phyloP scores from a whole-genome alignment of 2,329 filamentous ascomycete genomes.

The Zymoseptoria passerinii region DNA sequence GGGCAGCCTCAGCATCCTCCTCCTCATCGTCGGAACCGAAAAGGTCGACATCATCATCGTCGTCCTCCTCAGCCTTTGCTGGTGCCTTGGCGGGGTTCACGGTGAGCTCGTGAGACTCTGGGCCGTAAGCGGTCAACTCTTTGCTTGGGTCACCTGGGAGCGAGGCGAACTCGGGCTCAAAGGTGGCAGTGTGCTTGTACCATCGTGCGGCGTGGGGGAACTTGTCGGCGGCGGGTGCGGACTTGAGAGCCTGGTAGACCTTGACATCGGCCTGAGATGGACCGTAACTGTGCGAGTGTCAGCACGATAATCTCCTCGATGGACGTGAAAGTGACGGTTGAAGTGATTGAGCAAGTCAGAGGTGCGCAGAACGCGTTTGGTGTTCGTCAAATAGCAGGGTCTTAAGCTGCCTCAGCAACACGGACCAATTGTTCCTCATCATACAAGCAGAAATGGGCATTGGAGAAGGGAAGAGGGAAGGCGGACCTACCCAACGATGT shows the following conservation, averaged over 20 bases:
- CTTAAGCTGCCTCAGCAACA: conserved; percentile 94
- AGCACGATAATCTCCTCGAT: conserved; percentile 10
- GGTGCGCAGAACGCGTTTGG: conserved; percentile 65
- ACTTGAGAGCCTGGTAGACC: conserved; percentile 81
- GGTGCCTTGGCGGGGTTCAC: conserved; percentile 81
- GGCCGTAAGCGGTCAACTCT: conserved; percentile 83
- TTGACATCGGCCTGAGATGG: conserved; percentile 94
- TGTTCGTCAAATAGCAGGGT: conserved; percentile 75
- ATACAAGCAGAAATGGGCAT: conserved; percentile 36
- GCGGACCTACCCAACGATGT: conserved; percentile 69
- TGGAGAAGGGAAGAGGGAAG: conserved; percentile 16
- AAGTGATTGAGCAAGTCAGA: conserved; percentile 48
- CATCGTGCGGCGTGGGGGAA: conserved; percentile 92
- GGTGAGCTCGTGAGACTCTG: conserved; percentile 67
- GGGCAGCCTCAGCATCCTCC: conserved; percentile 79
- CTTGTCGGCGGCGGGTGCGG: conserved; percentile 69
- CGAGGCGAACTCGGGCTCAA: conserved; percentile 83
- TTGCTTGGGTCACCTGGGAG: conserved; percentile 87
- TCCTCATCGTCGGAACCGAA: conserved; percentile 92
- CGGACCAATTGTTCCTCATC: conserved; percentile 89
- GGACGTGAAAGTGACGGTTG: conserved; percentile 14
- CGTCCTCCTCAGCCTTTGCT: conserved; percentile 48
- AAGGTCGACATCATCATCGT: conserved; percentile 83
- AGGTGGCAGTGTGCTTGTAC: conserved; percentile 97
- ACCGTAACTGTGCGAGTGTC: conserved; percentile 42